Conservation (phyloP, 2,329 filamentous ascomycete genomes). For the Mollisiaceae sp. region DNA sequence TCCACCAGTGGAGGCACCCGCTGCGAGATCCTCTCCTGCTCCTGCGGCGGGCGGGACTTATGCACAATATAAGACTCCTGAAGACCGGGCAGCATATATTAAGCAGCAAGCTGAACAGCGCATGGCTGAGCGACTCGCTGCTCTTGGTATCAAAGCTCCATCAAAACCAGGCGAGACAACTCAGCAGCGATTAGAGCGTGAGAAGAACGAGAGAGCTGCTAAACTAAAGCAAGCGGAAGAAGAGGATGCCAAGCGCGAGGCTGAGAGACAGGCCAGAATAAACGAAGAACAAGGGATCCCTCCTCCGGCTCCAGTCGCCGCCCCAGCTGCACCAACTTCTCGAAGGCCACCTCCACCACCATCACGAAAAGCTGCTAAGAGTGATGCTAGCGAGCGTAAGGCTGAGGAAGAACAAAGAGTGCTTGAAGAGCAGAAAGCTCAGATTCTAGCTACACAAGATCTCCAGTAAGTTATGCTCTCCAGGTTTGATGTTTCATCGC, state of each 20-base stretch:
- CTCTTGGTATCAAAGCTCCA: conserved; percentile 86
- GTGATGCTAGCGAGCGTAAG: conserved; percentile 63
- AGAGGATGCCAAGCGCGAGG: conserved; percentile 86
- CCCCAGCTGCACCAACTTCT: conserved; percentile 46
- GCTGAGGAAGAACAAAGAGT: conserved; percentile 67
- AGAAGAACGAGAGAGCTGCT: conserved; percentile 84
- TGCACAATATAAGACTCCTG: conserved; percentile 84
- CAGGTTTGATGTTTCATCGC: conserved; percentile 7
- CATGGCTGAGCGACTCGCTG: conserved; percentile 94
- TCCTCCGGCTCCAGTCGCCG: conserved; percentile 34
- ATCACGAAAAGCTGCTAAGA: conserved; percentile 70
- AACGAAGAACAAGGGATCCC: conserved; percentile 43
- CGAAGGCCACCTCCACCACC: conserved; percentile 82
- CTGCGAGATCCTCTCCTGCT: conserved; percentile 56
- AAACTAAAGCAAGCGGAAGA: conserved; percentile 90
- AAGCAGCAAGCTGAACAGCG: conserved; percentile 96
- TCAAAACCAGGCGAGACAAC: conserved; percentile 80
- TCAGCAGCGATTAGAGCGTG: conserved; percentile 84
- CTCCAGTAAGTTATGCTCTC: conserved; percentile 75
- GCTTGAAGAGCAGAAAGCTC: conserved; percentile 74
- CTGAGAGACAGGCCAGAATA: conserved; percentile 70
- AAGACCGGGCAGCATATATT: conserved; percentile 94
- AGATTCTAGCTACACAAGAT: conserved; percentile 73
- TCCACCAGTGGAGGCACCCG: conserved; percentile 39
- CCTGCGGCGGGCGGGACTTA: conserved; percentile 67